phyloP scores from a whole-genome alignment of 78 protist genomes.

The Dictyostelium citrinum region DNA sequence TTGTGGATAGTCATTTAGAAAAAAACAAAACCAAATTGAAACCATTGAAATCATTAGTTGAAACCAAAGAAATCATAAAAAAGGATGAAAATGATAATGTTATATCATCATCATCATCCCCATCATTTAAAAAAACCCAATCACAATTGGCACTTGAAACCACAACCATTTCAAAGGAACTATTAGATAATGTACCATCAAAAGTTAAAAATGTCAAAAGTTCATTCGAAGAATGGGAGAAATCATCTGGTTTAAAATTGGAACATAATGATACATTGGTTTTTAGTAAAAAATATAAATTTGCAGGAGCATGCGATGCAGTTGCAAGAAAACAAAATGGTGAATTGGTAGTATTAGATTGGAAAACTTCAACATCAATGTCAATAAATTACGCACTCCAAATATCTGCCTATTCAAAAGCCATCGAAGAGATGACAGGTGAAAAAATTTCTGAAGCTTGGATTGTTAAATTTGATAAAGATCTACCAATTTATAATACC shows the following conservation, averaged over 20 bases:
- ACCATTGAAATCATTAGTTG: background rate
- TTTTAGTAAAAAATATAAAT: background rate
- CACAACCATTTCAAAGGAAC: background rate
- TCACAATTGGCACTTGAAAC: background rate
- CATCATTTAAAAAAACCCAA: background rate
- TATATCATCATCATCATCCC: no score
- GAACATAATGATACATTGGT: conserved; percentile 20
- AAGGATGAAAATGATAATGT: no score
- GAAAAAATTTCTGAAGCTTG: conserved; percentile 41
- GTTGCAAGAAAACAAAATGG: conserved; percentile 31
- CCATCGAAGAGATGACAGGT: conserved; percentile 49
- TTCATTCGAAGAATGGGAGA: background rate
- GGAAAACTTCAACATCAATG: conserved; percentile 11
- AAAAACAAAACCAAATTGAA: background rate
- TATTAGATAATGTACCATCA: background rate
- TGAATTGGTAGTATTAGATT: conserved; percentile 15
- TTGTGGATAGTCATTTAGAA: background rate
- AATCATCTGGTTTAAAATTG: background rate
- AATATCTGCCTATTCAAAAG: conserved; percentile 50
- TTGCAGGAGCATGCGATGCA: conserved; percentile 70
- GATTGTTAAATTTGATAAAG: conserved; percentile 33
- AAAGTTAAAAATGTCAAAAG: background rate
- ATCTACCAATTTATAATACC: background rate
- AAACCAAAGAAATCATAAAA: background rate
- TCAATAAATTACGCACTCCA: conserved; percentile 17